Conservation (phyloP, 768 basidiomycete species). For the Hemileccinum rubropunctum region DNA sequence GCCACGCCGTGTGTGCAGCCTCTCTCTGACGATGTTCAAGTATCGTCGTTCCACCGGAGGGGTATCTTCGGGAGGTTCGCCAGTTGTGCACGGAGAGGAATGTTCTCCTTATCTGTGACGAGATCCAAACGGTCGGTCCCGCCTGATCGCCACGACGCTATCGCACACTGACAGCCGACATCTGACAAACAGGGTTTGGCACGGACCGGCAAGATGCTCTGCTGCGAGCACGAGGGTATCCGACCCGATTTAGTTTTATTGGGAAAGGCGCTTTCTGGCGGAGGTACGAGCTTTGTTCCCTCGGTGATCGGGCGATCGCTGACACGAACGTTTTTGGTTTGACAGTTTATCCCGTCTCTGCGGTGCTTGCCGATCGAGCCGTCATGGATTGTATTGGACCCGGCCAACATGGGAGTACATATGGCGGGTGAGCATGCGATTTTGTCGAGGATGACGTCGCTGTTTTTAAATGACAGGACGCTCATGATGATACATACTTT, state of each 20-base stretch:
- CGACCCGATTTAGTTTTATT: slow-evolving; percentile 90
- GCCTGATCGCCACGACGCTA: not conserved
- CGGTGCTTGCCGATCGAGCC: slow-evolving; percentile 87
- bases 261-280: slow-evolving; percentile 96
- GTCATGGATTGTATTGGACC: slow-evolving; percentile 93
- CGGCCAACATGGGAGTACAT: slow-evolving; percentile 95
- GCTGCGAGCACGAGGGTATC: slow-evolving; percentile 82
- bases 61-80: slow-evolving; percentile 77
- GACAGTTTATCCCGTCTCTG: slow-evolving; percentile 92
- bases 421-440: slow-evolving; percentile 66
- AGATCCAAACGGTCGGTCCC: slow-evolving; percentile 84
- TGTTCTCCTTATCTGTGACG: slow-evolving; percentile 95
- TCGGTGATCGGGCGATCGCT: slow-evolving; percentile 4
- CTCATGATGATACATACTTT: not conserved
- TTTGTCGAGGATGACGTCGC: not conserved
- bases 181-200: slow-evolving; percentile 66
- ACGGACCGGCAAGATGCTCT: slow-evolving; percentile 92
- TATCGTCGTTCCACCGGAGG: slow-evolving; percentile 87
- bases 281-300: slow-evolving; percentile 45
- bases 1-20: too few relatives aligned
- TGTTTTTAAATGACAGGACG: not conserved
- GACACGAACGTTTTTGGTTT: not conserved
- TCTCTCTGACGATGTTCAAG: slow-evolving; percentile 36
- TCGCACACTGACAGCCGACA: slow-evolving; percentile 2
- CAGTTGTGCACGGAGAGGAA: slow-evolving; percentile 90